Evolutionary conservation across 176 grass and related monocot genomes (phyloP).

Genomic region (Oryza officinalis): DNA sequence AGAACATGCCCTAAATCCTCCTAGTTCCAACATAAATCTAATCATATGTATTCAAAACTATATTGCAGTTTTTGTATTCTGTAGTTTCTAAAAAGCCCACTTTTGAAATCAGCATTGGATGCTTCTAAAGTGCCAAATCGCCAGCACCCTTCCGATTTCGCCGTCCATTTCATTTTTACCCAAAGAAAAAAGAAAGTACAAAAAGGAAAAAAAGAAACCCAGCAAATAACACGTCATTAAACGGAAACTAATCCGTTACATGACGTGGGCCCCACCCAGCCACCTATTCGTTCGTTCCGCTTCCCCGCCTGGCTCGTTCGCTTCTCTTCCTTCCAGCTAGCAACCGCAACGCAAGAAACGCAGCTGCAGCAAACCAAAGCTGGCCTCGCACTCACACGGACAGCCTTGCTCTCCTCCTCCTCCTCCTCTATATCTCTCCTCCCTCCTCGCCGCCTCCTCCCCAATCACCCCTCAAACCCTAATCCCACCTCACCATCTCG

Average conservation of each 20-base stretch:
- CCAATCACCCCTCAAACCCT: slow-evolving; percentile 36
- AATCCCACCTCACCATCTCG: neutral
- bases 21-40: too few species aligned
- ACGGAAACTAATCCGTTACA: slow-evolving; percentile 20
- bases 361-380: slow-evolving; percentile 33
- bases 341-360: slow-evolving; percentile 26
- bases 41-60: too few species aligned
- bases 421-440: slow-evolving; percentile 35
- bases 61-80: neutral
- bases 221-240: slow-evolving; percentile 14
- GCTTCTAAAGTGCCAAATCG: too few species aligned
- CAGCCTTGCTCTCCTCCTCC: slow-evolving; percentile 54
- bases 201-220: neutral
- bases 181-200: neutral
- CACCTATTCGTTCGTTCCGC: neutral
- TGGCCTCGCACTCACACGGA: slow-evolving; percentile 43
- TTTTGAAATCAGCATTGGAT: neutral
- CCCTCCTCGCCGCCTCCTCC: neutral
- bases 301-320: neutral
- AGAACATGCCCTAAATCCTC: too few species aligned
- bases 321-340: slow-evolving; percentile 33
- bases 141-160: too few species aligned
- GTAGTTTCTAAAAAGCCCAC: neutral
- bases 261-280: neutral
- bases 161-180: neutral